phyloP scores from a whole-genome alignment of 345 rosid species.

The Corymbia maculata region DNA sequence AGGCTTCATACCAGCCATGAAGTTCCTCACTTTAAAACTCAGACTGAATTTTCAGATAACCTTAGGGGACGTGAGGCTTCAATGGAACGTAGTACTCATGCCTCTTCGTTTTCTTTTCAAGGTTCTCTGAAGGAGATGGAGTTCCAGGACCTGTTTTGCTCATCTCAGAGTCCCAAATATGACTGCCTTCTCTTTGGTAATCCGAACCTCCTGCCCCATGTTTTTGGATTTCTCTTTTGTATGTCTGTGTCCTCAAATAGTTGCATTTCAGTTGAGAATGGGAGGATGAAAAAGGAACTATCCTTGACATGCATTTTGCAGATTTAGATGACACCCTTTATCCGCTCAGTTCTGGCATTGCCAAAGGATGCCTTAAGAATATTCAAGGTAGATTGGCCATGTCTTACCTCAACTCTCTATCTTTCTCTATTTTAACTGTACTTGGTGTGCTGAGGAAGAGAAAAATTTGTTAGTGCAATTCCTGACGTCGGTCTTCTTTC shows the following conservation, averaged over 20 bases:
- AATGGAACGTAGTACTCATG: background rate
- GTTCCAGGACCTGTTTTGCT: conserved; percentile 11
- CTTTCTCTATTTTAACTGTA: background rate
- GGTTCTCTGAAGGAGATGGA: conserved; percentile 31
- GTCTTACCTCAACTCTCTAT: background rate
- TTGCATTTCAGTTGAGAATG: background rate
- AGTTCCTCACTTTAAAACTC: background rate
- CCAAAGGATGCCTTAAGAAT: conserved; percentile 42
- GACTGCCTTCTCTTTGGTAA: conserved; percentile 86
- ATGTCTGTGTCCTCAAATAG: background rate
- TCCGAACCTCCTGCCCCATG: background rate
- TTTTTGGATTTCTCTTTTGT: background rate
- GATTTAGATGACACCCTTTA: conserved; percentile 96
- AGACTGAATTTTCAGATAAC: background rate
- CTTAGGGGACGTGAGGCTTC: background rate
- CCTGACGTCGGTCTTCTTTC: background rate
- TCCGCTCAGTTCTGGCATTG: conserved; percentile 57
- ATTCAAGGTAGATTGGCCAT: conserved; percentile 42
- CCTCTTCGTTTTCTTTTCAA: background rate
- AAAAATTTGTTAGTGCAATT: background rate
- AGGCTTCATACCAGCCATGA: background rate
- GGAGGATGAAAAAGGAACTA: background rate
- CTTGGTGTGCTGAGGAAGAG: background rate
- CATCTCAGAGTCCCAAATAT: conserved; percentile 28
- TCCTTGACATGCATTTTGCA: conserved; percentile 4